Evolutionary conservation across 2,329 filamentous ascomycete genomes (phyloP).

Genomic region (Trichoderma arundinaceum): DNA sequence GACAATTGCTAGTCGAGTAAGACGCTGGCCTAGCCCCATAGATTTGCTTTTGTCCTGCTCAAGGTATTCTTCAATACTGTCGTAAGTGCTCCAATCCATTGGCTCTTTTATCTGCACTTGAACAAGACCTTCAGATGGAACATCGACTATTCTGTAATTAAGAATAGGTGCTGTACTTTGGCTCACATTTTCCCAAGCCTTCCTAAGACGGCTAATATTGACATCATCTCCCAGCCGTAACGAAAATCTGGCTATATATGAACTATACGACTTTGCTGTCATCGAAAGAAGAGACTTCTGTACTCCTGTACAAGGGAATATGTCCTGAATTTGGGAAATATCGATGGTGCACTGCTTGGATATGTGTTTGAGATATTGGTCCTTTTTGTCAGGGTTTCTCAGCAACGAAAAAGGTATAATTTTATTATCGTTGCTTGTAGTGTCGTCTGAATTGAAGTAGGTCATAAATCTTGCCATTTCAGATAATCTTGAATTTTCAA

Average conservation of each 20-base stretch:
- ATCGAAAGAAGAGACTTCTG: constrained; percentile 24
- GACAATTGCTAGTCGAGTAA: constrained; percentile 22
- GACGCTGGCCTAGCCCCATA: constrained; percentile 19
- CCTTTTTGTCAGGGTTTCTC: background rate
- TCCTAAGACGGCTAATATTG: constrained; percentile 14
- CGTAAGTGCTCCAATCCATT: constrained; percentile 13
- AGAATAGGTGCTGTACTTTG: constrained; percentile 18
- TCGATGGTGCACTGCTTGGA: constrained; percentile 1
- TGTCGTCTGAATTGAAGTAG: background rate
- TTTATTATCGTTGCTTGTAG: background rate
- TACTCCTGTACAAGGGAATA: constrained; percentile 23
- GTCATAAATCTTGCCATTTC: constrained; percentile 20
- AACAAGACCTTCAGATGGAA: constrained; percentile 22
- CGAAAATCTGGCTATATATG: constrained; percentile 8
- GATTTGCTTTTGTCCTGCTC: constrained; percentile 4
- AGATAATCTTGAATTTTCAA: background rate
- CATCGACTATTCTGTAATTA: constrained; percentile 22
- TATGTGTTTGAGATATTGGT: background rate
- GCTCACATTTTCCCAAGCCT: constrained; percentile 22
- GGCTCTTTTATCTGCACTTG: constrained; percentile 21
- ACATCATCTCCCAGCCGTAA: constrained; percentile 9
- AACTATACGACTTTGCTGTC: constrained; percentile 9
- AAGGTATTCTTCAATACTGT: constrained; percentile 14
- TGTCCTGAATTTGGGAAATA: constrained; percentile 16
- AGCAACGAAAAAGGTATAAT: constrained; percentile 18